phyloP scores from a whole-genome alignment of 2,329 filamentous ascomycete genomes.

The Stemphylium beticola region DNA sequence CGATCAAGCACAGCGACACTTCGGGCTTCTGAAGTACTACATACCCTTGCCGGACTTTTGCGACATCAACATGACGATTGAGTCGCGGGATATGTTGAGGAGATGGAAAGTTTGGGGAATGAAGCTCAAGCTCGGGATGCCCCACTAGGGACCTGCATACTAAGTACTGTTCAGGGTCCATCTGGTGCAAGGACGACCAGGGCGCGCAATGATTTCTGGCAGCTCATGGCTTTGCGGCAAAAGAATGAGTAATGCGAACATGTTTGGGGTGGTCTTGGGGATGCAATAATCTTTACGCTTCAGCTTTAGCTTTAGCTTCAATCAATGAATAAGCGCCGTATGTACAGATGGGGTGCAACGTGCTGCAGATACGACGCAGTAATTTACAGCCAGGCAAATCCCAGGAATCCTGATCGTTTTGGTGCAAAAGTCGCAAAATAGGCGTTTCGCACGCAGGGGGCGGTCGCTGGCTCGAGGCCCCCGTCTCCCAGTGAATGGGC shows the following conservation, averaged over 20 bases:
- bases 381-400: too few relatives aligned
- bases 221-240: background rate
- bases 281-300: too few relatives aligned
- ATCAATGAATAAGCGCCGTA: too few relatives aligned
- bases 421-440: too few relatives aligned
- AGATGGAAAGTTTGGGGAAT: constrained; percentile 2
- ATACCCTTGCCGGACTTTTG: constrained; percentile 31
- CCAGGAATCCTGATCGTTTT: too few relatives aligned
- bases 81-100: background rate
- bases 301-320: too few relatives aligned
- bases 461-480: constrained; percentile 6
- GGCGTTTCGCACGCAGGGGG: background rate
- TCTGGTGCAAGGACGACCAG: constrained; percentile 4
- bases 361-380: too few relatives aligned
- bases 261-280: too few relatives aligned
- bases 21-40: background rate
- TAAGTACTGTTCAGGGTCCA: constrained; percentile 3
- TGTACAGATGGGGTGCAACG: too few relatives aligned
- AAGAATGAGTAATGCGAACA: too few relatives aligned
- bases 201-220: background rate
- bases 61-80: constrained; percentile 9
- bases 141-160: constrained; percentile 17
- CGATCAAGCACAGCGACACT: background rate
- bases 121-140: constrained; percentile 12
- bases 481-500: constrained; percentile 16